These are phyloP conservation scores for Saccharomyces hybrid DNA, from an alignment of 1,139 yeast species.

Conservation along the genomic window DNA sequence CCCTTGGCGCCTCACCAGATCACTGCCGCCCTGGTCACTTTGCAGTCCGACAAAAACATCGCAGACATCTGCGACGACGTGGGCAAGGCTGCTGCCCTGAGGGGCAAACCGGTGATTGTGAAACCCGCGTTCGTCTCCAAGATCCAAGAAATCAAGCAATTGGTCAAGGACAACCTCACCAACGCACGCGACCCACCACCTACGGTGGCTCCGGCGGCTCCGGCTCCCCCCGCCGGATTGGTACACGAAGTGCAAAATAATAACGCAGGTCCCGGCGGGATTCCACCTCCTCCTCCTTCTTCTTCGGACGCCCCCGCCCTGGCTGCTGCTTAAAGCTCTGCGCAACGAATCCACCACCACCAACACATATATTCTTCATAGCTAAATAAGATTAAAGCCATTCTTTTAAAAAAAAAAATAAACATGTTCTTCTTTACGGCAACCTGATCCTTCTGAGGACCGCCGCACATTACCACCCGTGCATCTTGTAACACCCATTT, in stretches of 20 bases:
- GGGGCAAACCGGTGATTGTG: slow-evolving; percentile 26
- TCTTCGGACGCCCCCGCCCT: background rate
- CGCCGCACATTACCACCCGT: background rate
- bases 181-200: slow-evolving; percentile 1
- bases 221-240: background rate
- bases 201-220: slow-evolving; percentile 6
- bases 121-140: slow-evolving; percentile 39
- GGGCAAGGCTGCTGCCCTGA: slow-evolving; percentile 25
- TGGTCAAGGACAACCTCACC: slow-evolving; percentile 25
- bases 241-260: background rate
- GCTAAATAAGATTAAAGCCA: background rate
- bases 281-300: background rate
- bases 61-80: slow-evolving; percentile 33
- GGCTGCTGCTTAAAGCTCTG: background rate
- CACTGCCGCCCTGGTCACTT: slow-evolving; percentile 49
- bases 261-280: background rate
- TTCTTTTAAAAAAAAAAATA: background rate
- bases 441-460: background rate
- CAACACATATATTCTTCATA: background rate
- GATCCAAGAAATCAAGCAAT: slow-evolving; percentile 38
- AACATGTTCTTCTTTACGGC: background rate
- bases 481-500: background rate
- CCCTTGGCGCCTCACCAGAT: slow-evolving; percentile 26
- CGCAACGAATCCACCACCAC: background rate
- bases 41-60: slow-evolving; percentile 40